Percentiles rank a stretch among this genome's conserved stretches.
These are phyloP conservation scores for Diplocarpon rosae DNA, from an alignment of 2,329 filamentous ascomycete species.

Conservation along the genomic window DNA sequence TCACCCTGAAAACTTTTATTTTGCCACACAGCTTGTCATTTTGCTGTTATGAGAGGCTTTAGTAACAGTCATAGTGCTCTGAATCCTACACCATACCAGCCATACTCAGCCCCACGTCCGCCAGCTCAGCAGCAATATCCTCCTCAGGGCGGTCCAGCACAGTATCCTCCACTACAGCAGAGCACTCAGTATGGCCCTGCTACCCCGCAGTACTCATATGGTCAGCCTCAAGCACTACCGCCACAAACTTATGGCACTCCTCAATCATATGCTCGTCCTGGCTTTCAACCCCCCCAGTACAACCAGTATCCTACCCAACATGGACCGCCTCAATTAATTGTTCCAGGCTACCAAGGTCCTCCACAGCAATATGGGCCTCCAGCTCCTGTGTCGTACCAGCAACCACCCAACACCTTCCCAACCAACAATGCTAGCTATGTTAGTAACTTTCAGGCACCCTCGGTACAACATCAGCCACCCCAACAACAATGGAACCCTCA, in stretches of 20 bases:
- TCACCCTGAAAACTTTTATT: too few species aligned
- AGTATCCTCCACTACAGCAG: constrained; percentile 16
- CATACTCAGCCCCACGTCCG: constrained; percentile 7
- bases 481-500: constrained; percentile 14
- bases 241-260: constrained; percentile 14
- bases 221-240: constrained; percentile 2
- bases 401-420: constrained; percentile 10
- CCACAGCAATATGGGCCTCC: constrained; percentile 15
- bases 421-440: constrained; percentile 12
- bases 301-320: constrained; percentile 14
- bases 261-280: constrained; percentile 14
- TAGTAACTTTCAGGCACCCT: constrained; percentile 5
- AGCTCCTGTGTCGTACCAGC: constrained; percentile 14
- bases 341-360: constrained; percentile 10
- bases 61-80: not conserved
- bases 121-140: constrained; percentile 12
- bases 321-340: constrained; percentile 13
- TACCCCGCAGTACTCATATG: constrained; percentile 13
- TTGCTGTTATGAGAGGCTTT: too few species aligned
- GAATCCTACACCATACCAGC: not conserved
- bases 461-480: constrained; percentile 8
- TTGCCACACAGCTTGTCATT: too few species aligned
- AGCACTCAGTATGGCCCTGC: constrained; percentile 18
- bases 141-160: constrained; percentile 11
- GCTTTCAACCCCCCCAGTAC: constrained; percentile 12